Evolutionary conservation across 2,329 filamentous ascomycete genomes (phyloP).

Genomic region (Fusarium sp.): DNA sequence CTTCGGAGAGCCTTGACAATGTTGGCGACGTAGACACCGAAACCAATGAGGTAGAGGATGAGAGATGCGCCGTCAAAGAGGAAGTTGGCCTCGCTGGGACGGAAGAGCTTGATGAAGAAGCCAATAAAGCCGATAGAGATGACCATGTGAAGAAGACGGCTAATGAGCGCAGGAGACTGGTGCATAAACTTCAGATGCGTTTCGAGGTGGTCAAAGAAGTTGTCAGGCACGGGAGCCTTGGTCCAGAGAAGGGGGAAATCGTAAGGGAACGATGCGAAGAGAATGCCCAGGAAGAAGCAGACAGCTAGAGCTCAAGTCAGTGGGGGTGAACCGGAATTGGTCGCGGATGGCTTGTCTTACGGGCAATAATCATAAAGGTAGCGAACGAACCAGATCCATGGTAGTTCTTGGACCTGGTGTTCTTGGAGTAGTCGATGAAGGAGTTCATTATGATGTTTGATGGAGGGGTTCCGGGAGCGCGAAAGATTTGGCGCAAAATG

Average conservation of each 20-base stretch:
- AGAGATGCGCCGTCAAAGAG: conserved; percentile 90
- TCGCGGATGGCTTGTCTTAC: conserved; percentile 68
- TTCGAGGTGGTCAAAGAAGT: conserved; percentile 88
- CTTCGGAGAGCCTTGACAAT: conserved; percentile 94
- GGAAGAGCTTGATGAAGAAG: conserved; percentile 95
- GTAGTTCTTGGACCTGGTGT: conserved; percentile 68
- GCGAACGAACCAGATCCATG: conserved; percentile 81
- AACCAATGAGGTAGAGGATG: conserved; percentile 85
- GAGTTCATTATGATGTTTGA: conserved; percentile 49
- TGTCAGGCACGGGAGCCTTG: conserved; percentile 70
- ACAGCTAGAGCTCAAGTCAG: conserved; percentile 67
- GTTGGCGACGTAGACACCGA: conserved; percentile 94
- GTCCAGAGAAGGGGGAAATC: conserved; percentile 92
- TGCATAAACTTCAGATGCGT: conserved; percentile 91
- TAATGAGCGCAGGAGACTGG: conserved; percentile 90
- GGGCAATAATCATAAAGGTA: conserved; percentile 95
- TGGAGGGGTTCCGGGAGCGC: conserved; percentile 30
- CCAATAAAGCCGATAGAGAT: conserved; percentile 88
- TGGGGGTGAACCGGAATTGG: conserved; percentile 7
- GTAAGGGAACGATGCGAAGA: conserved; percentile 97
- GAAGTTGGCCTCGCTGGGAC: conserved; percentile 92
- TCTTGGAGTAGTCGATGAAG: conserved; percentile 69
- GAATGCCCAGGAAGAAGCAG: conserved; percentile 97
- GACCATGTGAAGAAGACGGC: conserved; percentile 93
- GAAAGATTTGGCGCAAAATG: conserved; percentile 30